Percentiles rank a stretch among this genome's conserved stretches.
Conservation (phyloP, 2,329 filamentous ascomycete species). For the Neofusicoccum laricinum region DNA sequence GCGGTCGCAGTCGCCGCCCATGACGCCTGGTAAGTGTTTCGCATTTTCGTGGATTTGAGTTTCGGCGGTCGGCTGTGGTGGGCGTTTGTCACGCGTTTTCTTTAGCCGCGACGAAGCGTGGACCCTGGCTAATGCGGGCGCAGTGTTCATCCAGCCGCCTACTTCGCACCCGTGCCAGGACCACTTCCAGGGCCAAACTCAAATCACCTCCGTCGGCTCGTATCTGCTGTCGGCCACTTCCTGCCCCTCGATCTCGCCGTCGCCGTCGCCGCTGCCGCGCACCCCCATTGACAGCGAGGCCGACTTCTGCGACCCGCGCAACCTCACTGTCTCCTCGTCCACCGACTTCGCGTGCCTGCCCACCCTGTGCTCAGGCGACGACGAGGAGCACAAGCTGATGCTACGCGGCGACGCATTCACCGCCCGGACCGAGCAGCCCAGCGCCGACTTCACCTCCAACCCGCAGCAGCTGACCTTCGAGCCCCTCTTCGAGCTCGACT, state of each 20-base stretch:
- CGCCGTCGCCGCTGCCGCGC: conserved; percentile 73
- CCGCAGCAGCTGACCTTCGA: conserved; percentile 70
- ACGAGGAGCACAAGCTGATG: conserved; percentile 57
- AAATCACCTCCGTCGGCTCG: conserved; percentile 37
- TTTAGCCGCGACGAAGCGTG: conserved; percentile 11
- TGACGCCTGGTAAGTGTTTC: conserved; percentile 78
- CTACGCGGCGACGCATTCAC: conserved; percentile 44
- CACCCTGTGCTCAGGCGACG: conserved; percentile 60
- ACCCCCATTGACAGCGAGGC: conserved; percentile 69
- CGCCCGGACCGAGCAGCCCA: conserved; percentile 33
- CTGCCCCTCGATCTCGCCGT: conserved; percentile 83
- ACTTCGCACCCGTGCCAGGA: conserved; percentile 15
- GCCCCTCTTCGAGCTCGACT: conserved; percentile 84
- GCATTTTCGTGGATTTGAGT: background rate
- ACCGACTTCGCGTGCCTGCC: conserved; percentile 65
- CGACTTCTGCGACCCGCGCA: conserved; percentile 88
- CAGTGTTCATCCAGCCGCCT: conserved; percentile 65
- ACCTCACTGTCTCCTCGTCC: conserved; percentile 69
- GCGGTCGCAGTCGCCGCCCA: conserved; percentile 73
- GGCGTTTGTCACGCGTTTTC: conserved; percentile 10
- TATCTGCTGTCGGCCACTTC: conserved; percentile 71
- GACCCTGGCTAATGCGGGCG: conserved; percentile 25
- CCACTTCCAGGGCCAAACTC: conserved; percentile 36
- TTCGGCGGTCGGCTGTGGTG: background rate
- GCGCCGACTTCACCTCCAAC: conserved; percentile 48